Conservation (phyloP, 495 filamentous ascomycete genomes). For the Tuber magnatum region DNA sequence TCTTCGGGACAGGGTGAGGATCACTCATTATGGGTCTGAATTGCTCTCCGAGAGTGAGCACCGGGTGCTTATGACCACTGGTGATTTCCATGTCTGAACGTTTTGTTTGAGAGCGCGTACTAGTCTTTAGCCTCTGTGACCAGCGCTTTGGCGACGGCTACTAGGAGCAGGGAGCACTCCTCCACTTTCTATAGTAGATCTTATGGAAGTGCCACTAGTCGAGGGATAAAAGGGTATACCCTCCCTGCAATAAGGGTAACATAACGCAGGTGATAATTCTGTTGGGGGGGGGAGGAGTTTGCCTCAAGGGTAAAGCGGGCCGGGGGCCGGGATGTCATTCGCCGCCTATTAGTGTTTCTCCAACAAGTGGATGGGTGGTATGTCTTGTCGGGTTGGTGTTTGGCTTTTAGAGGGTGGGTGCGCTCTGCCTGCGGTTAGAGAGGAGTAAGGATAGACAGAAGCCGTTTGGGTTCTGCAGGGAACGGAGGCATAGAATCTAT, state of each 20-base stretch:
- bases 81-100: background rate
- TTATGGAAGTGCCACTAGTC: no score
- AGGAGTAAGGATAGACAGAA: background rate
- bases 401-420: background rate
- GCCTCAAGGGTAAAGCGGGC: no score
- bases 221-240: no score
- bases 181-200: no score
- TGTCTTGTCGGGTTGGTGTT: background rate
- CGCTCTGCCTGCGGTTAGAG: background rate
- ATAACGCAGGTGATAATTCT: no score
- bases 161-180: background rate
- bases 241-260: no score
- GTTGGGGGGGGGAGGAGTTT: no score
- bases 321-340: background rate
- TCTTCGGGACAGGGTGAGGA: background rate
- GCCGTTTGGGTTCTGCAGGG: background rate
- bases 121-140: background rate
- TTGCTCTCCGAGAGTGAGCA: background rate
- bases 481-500: background rate
- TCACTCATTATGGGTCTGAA: background rate
- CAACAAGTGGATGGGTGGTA: background rate
- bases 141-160: background rate
- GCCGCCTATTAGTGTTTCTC: background rate
- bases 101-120: background rate
- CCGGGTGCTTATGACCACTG: background rate